Base-by-base conservation (phyloP, 2,329 filamentous ascomycete genomes). In the Epichloe gansuensis region DNA sequence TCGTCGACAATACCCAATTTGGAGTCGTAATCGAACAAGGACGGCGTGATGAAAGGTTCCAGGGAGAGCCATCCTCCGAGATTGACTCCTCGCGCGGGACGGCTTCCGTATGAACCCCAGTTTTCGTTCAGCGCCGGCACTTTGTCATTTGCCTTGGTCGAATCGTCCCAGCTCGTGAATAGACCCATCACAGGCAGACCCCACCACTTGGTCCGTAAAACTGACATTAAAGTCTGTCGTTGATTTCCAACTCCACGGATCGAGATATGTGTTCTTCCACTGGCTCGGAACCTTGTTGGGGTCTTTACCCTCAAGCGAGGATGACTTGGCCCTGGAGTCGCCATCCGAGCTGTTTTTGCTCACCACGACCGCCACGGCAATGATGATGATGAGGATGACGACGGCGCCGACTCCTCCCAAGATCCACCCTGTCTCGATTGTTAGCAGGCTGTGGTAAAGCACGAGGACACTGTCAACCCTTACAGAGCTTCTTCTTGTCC, bases 11-110 rank as follows among this genome's bases (percentile, higher is more conserved):
- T 80, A 5, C 81, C 72, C 72, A 83, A 59, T 15, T 67, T 65
- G 5, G 74, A 72, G 64, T 85, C 88, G 56, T 77, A 78, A 56
- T 81, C 71, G 70, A 98, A 98, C 28, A 95, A 77, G 0, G 91
- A 96, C 0, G 93, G 93, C 4, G 88, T 91, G 65, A 98, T 97
- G 66, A 95, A 96, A 0, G 93, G 93, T 63, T 98, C 93, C 12
- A 98, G 72, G 3, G 86, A 87, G 2, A 98, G 78, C 93, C 93
- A 98, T 12, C 93, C 93, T 49, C 93, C 93, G 1, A 97, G 66
- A 61, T 95, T 97, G 38, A 97, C 88, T 1, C 93, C 93, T 6
- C 91, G 82, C 25, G 94, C 89, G 2, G 91, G 90, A 52, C 76
- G 82, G 23, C 80, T 81, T 2, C 82, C 80, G 61, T 97, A 98